These are phyloP conservation scores for Lantana camara DNA, from an alignment of 257 asterid genomes.

Conservation along the genomic window DNA sequence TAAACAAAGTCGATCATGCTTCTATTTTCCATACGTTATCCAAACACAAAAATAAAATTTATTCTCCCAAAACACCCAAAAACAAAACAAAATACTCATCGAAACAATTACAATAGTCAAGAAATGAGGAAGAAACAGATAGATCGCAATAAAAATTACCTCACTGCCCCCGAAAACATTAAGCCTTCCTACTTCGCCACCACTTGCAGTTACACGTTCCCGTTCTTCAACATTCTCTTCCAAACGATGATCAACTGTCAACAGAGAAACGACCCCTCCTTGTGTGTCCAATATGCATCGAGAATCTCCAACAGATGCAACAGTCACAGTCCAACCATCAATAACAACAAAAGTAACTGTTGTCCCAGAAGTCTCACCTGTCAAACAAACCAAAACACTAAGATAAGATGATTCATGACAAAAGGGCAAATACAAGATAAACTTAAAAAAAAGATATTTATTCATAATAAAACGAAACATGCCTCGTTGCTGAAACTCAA, in stretches of 20 bases:
- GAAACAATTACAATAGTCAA: background rate
- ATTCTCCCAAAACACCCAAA: too few species aligned
- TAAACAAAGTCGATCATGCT: too few species aligned
- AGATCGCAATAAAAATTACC: constrained; percentile 43
- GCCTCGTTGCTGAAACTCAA: constrained; percentile 93
- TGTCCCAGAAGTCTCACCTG: constrained; percentile 98
- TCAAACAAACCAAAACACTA: constrained; percentile 28
- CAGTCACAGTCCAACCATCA: constrained; percentile 98
- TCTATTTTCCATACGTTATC: too few species aligned
- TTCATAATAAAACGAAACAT: constrained; percentile 13
- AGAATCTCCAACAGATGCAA: constrained; percentile 99
- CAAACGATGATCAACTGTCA: constrained; percentile 93
- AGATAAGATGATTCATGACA: constrained; percentile 25
- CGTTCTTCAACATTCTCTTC: constrained; percentile 96
- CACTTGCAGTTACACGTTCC: constrained; percentile 97
- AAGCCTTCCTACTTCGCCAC: constrained; percentile 96
- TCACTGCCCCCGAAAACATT: constrained; percentile 89
- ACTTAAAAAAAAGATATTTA: background rate
- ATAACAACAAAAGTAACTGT: constrained; percentile 94
- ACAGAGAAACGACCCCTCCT: constrained; percentile 85
- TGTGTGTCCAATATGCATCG: constrained; percentile 92
- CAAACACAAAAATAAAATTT: too few species aligned
- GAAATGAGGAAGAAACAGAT: too few species aligned
- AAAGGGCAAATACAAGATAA: constrained; percentile 5
- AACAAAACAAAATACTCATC: background rate